A percentile compares a stretch with the other conserved stretches of the same genome.
phyloP scores from a whole-genome alignment of 225 moss, liverwort and hornwort species.

The Pseudisothecium myosuroides region DNA sequence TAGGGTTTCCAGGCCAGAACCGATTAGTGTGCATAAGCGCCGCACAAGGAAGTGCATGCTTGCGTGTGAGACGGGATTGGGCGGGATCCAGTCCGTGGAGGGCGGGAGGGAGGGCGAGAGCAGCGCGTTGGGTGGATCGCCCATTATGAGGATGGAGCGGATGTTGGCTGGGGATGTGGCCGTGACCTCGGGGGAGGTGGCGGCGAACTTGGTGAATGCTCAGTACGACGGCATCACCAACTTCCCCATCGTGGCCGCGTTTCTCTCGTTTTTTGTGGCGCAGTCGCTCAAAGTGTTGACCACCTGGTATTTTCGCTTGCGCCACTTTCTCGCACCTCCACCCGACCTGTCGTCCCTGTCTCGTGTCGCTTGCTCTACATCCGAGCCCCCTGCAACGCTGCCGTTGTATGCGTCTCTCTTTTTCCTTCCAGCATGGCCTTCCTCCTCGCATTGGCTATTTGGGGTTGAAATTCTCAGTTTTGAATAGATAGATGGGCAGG shows the following conservation, averaged over 20 bases:
- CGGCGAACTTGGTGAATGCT: conserved; percentile 20
- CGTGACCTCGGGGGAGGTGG: conserved; percentile 13
- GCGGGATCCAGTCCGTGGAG: background rate
- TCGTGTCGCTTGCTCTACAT: background rate
- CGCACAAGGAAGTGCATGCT: background rate
- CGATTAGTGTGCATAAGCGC: background rate
- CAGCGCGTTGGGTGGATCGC: background rate
- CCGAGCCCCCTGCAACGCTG: background rate
- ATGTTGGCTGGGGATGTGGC: conserved; percentile 25
- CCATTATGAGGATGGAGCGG: conserved; percentile 29
- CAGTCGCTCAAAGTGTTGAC: conserved; percentile 94
- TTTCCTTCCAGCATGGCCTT: background rate
- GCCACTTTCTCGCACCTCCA: background rate
- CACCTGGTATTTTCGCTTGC: conserved; percentile 65
- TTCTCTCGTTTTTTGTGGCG: conserved; percentile 81
- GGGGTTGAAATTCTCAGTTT: background rate
- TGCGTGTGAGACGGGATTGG: background rate
- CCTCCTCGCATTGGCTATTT: background rate
- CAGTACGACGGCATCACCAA: conserved; percentile 66
- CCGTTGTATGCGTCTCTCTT: background rate
- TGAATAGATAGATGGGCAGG: background rate
- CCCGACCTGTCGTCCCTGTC: background rate
- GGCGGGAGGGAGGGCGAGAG: background rate
- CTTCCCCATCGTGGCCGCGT: conserved; percentile 84
- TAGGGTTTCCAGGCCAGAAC: background rate